phyloP scores from a whole-genome alignment of 2,329 filamentous ascomycete genomes.

The Massarina eburnea region DNA sequence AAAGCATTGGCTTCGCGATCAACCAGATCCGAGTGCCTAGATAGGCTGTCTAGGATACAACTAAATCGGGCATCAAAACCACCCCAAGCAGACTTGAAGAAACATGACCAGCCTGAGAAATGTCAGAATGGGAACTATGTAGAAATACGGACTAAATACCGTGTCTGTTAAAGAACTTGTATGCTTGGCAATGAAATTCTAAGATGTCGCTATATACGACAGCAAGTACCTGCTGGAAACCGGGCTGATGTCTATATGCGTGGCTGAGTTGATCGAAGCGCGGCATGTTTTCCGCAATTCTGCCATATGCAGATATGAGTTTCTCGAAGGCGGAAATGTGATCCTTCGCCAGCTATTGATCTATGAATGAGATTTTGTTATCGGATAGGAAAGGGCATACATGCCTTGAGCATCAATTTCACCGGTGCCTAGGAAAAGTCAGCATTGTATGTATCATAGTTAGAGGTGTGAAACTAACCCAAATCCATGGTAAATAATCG shows the following conservation, averaged over 20 bases:
- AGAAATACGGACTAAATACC: slow-evolving; percentile 1
- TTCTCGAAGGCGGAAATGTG: slow-evolving; percentile 47
- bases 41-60: slow-evolving; percentile 24
- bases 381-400: neutral
- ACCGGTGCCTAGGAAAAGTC: slow-evolving; percentile 9
- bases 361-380: neutral
- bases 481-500: slow-evolving; percentile 49
- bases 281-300: slow-evolving; percentile 44
- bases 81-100: slow-evolving; percentile 30
- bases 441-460: neutral
- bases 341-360: slow-evolving; percentile 21
- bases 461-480: slow-evolving; percentile 26
- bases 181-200: slow-evolving; percentile 50
- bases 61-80: slow-evolving; percentile 26
- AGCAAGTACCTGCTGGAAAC: slow-evolving; percentile 47
- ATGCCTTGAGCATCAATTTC: slow-evolving; percentile 13
- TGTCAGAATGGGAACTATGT: neutral
- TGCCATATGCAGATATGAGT: slow-evolving; percentile 37
- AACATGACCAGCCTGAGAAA: slow-evolving; percentile 24
- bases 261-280: slow-evolving; percentile 42
- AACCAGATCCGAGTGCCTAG: slow-evolving; percentile 22
- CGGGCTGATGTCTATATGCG: slow-evolving; percentile 28
- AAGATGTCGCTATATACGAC: slow-evolving; percentile 53
- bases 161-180: slow-evolving; percentile 45
- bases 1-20: slow-evolving; percentile 28